These are phyloP conservation scores for Suhomyces anneliseae DNA, from an alignment of 1,139 yeast species.

Conservation along the genomic window DNA sequence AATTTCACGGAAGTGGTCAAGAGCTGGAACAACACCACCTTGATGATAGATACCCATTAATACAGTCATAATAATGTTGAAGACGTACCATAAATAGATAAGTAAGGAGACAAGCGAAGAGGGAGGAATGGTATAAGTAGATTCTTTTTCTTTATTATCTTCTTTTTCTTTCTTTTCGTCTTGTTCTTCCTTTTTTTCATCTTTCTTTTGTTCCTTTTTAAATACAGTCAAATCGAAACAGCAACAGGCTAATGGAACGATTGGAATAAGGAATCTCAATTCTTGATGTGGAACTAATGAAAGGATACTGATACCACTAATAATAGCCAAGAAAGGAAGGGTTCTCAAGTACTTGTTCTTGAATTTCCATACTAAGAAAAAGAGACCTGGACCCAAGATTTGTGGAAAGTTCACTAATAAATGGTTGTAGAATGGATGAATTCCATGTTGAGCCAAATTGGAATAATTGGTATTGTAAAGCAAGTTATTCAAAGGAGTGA, in stretches of 20 bases:
- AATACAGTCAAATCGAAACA: constrained; percentile 50
- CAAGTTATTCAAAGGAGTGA: constrained; percentile 78
- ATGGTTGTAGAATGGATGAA: constrained; percentile 80
- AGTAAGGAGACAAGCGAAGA: constrained; percentile 19
- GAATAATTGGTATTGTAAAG: constrained; percentile 59
- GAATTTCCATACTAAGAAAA: constrained; percentile 41
- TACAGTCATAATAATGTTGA: constrained; percentile 59
- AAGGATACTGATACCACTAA: constrained; percentile 60
- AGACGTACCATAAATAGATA: constrained; percentile 57
- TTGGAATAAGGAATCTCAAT: constrained; percentile 75
- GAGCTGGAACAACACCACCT: constrained; percentile 80
- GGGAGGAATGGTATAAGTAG: neutral
- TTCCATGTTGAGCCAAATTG: constrained; percentile 76
- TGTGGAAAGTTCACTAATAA: constrained; percentile 73
- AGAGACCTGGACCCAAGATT: constrained; percentile 72
- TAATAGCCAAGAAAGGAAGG: constrained; percentile 56
- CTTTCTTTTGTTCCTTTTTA: neutral
- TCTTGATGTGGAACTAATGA: constrained; percentile 91
- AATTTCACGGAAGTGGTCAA: constrained; percentile 34
- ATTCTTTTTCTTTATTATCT: neutral
- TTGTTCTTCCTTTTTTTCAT: neutral
- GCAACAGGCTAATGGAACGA: constrained; percentile 68
- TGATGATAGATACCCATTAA: constrained; percentile 86
- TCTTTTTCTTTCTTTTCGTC: neutral
- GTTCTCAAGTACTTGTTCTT: constrained; percentile 39